phyloP scores from a whole-genome alignment of 2,329 filamentous ascomycete genomes.

The Cladophialophora carrionii region DNA sequence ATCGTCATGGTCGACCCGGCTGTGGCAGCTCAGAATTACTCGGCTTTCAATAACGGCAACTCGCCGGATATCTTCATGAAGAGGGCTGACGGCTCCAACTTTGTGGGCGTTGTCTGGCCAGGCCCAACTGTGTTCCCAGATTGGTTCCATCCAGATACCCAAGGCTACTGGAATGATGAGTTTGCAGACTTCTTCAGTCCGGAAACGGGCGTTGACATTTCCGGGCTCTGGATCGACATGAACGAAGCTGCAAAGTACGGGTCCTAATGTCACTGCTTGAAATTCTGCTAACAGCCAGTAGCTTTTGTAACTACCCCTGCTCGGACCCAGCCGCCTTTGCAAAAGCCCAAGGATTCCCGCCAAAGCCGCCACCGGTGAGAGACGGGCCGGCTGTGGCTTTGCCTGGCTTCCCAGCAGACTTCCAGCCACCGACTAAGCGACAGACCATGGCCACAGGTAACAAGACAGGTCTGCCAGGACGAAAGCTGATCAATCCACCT shows the following conservation, averaged over 20 bases:
- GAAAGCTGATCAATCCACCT: conserved; percentile 66
- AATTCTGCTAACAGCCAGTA: conserved; percentile 1
- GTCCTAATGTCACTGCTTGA: not conserved
- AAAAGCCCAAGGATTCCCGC: conserved; percentile 53
- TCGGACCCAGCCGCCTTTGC: conserved; percentile 58
- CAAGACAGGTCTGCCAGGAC: conserved; percentile 62
- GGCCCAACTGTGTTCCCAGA: conserved; percentile 68
- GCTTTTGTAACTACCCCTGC: conserved; percentile 61
- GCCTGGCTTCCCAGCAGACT: conserved; percentile 69
- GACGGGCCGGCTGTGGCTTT: conserved; percentile 57
- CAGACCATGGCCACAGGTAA: conserved; percentile 25
- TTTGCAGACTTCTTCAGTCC: conserved; percentile 67
- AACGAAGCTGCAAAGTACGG: conserved; percentile 56
- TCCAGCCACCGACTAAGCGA: conserved; percentile 58
- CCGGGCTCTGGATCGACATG: conserved; percentile 78
- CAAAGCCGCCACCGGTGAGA: conserved; percentile 65
- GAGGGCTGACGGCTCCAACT: conserved; percentile 45
- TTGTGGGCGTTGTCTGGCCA: conserved; percentile 46
- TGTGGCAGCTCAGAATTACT: conserved; percentile 54
- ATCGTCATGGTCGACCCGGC: conserved; percentile 74
- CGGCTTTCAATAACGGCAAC: conserved; percentile 64
- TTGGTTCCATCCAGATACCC: conserved; percentile 70
- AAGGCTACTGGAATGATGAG: conserved; percentile 70
- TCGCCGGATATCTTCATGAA: conserved; percentile 52
- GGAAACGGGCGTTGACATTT: conserved; percentile 70